Base-by-base conservation (phyloP, 1,284 basidiomycete species). In the Cutaneotrichosporon cavernicola region DNA sequence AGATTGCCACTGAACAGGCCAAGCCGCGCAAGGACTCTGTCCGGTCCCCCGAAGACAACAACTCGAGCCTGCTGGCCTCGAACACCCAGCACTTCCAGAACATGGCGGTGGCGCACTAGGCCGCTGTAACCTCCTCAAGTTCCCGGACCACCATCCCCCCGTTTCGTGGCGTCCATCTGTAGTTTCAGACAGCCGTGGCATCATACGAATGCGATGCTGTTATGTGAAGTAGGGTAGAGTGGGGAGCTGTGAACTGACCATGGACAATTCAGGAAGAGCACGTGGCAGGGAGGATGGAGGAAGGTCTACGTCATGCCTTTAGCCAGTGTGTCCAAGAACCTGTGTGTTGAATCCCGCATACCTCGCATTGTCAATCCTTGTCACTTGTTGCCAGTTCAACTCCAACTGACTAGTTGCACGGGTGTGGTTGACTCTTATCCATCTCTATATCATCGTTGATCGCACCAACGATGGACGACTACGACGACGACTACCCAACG, bases 11-110 rank as follows among this genome's bases (percentile, higher is more conserved):
- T 9, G 76, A 75, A 47, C 70, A 73, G 58, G 47, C 64, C 43
- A 66, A 62, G 34, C 58, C 66, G 26, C 66, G 71, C 61, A 76
- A 77, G 63, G 75, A 78, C 52, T 57, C 63, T n/a, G 36, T 30
- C 21, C 65, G 68, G 59, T 65, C 63, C 38, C 58, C 58, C 34
- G 65, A 64, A 51, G 64, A 62, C 55, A 53, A 53, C 31, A 36
- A 21, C 63, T 61, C 46, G 61, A 56, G 34, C 52, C 43, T 60
- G 21, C n/a, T 43, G 22, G 58, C 49, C 10, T 60, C 49, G 10
- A 64, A 67, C 60, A 47, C 47, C n/a, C 62, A 61, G 64, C 51
- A 53, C 51, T 64, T 63, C 60, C 66, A 68, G 66, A 65, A 52
- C 62, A 60, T 65, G 64, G 61, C 65, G 56, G 64, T 62, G n/a